phyloP scores from a whole-genome alignment of 352 stramenopile genomes.

The Phytophthora cryptogea region DNA sequence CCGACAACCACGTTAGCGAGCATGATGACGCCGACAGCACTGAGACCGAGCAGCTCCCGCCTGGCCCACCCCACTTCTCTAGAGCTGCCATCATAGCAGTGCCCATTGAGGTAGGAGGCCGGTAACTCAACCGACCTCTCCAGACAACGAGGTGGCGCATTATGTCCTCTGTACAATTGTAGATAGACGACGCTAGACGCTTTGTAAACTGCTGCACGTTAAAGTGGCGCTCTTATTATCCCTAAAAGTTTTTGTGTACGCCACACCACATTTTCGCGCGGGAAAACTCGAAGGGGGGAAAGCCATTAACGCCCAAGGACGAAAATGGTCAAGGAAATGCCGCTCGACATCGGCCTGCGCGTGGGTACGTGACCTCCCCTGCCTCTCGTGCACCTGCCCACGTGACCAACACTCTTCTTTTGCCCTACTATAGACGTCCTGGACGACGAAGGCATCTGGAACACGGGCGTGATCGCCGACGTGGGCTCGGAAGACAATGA shows the following conservation, averaged over 20 bases:
- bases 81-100: not conserved
- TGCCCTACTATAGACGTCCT: constrained; percentile 53
- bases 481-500: constrained; percentile 56
- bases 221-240: too few species aligned
- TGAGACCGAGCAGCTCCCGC: not conserved
- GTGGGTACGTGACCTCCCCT: constrained; percentile 54
- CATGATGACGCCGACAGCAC: not conserved
- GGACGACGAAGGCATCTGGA: constrained; percentile 86
- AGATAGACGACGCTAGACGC: constrained; percentile 7
- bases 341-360: constrained; percentile 69
- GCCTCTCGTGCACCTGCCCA: not conserved
- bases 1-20: not conserved
- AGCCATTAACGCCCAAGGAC: not conserved
- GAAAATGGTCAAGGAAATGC: constrained; percentile 47
- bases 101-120: constrained; percentile 14
- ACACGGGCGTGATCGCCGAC: constrained; percentile 73
- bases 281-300: constrained; percentile 12
- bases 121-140: not conserved
- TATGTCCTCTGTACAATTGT: not conserved
- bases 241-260: not conserved
- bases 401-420: constrained; percentile 9
- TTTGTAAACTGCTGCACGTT: too few species aligned
- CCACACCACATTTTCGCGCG: constrained; percentile 3
- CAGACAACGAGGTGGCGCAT: too few species aligned
- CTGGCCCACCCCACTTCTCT: not conserved